These are phyloP conservation scores for Viola pubescens DNA, from an alignment of 441 rosid genomes.

Conservation along the genomic window DNA sequence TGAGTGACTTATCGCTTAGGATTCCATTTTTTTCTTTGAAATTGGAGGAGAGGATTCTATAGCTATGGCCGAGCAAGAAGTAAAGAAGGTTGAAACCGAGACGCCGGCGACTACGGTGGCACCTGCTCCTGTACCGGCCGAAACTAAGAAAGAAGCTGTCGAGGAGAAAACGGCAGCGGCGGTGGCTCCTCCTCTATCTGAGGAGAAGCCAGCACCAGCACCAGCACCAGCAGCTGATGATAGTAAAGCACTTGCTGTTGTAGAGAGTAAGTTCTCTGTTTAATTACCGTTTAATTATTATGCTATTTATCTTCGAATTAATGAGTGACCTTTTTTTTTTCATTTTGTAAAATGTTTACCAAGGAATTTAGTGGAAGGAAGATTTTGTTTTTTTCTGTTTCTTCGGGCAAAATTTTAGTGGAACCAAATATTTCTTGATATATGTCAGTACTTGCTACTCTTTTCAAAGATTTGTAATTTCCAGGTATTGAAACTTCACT, in stretches of 20 bases:
- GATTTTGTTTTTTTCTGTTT: background rate
- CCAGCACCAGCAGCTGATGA: slow-evolving; percentile 25
- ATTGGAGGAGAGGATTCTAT: background rate
- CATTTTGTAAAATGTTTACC: background rate
- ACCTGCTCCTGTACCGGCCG: slow-evolving; percentile 26
- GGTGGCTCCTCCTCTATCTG: slow-evolving; percentile 14
- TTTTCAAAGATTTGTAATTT: too few species aligned
- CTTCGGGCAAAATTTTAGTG: background rate
- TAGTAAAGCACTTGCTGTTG: slow-evolving; percentile 47
- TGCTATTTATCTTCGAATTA: background rate
- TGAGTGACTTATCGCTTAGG: too few species aligned
- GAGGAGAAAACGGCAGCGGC: slow-evolving; percentile 8
- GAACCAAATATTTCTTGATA: too few species aligned
- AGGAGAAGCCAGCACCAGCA: slow-evolving; percentile 11
- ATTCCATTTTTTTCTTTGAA: background rate
- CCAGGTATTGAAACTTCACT: too few species aligned
- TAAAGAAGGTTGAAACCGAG: slow-evolving; percentile 27
- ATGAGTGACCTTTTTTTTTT: background rate
- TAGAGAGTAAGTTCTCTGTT: slow-evolving; percentile 36
- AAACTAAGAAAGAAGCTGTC: background rate
- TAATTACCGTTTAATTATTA: background rate
- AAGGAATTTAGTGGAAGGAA: too few species aligned
- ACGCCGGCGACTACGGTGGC: slow-evolving; percentile 15
- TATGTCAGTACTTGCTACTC: too few species aligned
- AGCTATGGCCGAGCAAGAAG: slow-evolving; percentile 29